Base-by-base conservation (phyloP, 148 eudicot species). In the Arbutus unedo region DNA sequence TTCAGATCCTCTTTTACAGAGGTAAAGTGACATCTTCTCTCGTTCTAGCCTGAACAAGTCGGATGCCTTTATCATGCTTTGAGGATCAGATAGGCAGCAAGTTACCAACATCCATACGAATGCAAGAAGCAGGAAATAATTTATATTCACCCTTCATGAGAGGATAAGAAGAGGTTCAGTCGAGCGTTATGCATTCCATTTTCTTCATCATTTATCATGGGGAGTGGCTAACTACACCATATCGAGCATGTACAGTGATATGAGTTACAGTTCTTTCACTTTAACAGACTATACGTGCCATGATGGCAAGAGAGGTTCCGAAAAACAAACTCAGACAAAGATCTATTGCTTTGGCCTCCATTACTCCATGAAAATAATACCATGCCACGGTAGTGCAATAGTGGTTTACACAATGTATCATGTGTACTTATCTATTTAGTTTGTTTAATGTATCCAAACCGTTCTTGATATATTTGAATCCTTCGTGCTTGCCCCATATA, bases 271-370 rank as follows among this genome's bases (percentile, higher is more conserved):
- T 70, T 70, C 47, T 70, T 43, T 70, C 47, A 70, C 38, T 31
- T 31, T 38, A 13, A 25, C 19, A 14, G 74, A n/a, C 19, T 70
- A 66, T 41, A 70, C n/a, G 41, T 14, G 41, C 48, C 74, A 70
- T 43, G 49, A 70, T 70, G 48, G 49, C 3, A 70, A 43, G 48
- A 13, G 74, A 70, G 48, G 47, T 70, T 43, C 48, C 8, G 1
- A 70, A 67, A 70, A 41, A 43, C 7, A 70, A 66, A 66, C 4
- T 15, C 71, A 10, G 71, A 66, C 31, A 43, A 14, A 43, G 11
- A 70, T 70, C 47, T 43, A 70, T 70, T 70, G 49, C 74, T 70
- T 70, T 70, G 60, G 48, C 48, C 48, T 70, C 74, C n/a, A 70
- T 70, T 5, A 70, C n/a, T 43, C n/a, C 10, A 70, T 15, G 11